Conservation (phyloP, 768 basidiomycete genomes). For the Kwoniella bestiolae region DNA sequence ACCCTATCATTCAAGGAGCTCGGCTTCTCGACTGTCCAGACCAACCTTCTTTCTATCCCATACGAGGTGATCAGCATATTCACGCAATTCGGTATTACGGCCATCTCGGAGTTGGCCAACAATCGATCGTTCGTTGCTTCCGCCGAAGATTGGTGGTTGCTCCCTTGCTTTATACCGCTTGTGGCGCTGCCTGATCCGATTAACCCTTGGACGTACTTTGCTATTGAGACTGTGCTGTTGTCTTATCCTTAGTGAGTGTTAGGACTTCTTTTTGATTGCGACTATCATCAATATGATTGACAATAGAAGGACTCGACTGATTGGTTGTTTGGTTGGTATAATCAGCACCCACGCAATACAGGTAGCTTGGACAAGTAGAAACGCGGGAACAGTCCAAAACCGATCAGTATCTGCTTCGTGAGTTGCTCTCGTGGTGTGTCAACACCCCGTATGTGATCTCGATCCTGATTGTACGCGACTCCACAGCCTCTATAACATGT, state of each 20-base stretch:
- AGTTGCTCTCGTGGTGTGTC: conserved; percentile 7
- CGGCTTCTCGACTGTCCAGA: conserved; percentile 52
- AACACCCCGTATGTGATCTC: background rate
- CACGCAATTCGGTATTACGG: conserved; percentile 33
- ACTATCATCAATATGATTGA: background rate
- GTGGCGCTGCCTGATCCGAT: conserved; percentile 31
- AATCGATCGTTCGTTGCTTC: conserved; percentile 36
- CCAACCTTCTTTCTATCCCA: conserved; percentile 55
- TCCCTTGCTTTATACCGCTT: conserved; percentile 51
- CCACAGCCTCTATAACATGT: conserved; percentile 51
- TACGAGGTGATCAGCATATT: conserved; percentile 46
- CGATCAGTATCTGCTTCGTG: conserved; percentile 53
- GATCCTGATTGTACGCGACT: background rate
- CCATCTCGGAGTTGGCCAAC: conserved; percentile 30
- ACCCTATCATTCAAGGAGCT: conserved; percentile 45
- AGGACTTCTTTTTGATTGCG: background rate
- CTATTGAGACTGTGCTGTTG: conserved; percentile 50
- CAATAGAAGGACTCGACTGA: no score
- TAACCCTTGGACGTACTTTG: conserved; percentile 52
- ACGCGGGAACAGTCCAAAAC: conserved; percentile 51
- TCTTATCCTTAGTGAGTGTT: conserved; percentile 48
- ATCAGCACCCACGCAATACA: conserved; percentile 52
- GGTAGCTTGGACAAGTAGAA: conserved; percentile 53
- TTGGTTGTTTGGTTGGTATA: background rate
- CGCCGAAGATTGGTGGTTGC: conserved; percentile 54